Percentiles rank a stretch among this genome's conserved stretches.
phyloP scores from a whole-genome alignment of 805 yeast genomes.

The Ogataea minuta region DNA sequence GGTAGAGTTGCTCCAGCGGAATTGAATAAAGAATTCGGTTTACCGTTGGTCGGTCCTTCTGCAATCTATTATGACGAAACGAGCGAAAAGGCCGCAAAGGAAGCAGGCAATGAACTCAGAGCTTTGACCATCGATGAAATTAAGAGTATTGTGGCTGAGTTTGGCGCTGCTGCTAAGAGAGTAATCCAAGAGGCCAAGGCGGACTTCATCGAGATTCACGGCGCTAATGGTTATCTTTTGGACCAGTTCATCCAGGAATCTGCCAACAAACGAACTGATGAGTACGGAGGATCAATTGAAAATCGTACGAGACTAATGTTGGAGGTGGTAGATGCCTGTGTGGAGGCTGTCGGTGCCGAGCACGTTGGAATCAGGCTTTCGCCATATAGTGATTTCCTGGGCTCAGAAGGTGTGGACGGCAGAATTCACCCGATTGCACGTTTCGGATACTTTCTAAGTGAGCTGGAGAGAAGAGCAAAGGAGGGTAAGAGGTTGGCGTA shows the following conservation, averaged over 20 bases:
- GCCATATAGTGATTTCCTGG: constrained; percentile 43
- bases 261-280: constrained; percentile 38
- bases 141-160: constrained; percentile 39
- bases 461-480: constrained; percentile 39
- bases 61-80: constrained; percentile 39
- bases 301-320: constrained; percentile 40
- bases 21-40: constrained; percentile 35
- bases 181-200: constrained; percentile 35
- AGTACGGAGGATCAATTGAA: constrained; percentile 45
- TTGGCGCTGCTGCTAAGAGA: constrained; percentile 44
- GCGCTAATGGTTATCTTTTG: constrained; percentile 40
- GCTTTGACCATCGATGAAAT: constrained; percentile 42
- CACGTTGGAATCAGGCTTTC: constrained; percentile 48
- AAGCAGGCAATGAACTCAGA: constrained; percentile 44
- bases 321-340: constrained; percentile 50
- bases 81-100: constrained; percentile 34
- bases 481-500: constrained; percentile 29
- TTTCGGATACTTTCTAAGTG: constrained; percentile 39
- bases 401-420: constrained; percentile 38
- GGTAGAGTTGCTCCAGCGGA: constrained; percentile 42
- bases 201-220: constrained; percentile 40
- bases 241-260: constrained; percentile 37
- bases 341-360: constrained; percentile 50
- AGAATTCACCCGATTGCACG: constrained; percentile 36
- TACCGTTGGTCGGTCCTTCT: constrained; percentile 40